Conservation (phyloP, 176 grass and related monocot species). For the Paspalum notatum region DNA sequence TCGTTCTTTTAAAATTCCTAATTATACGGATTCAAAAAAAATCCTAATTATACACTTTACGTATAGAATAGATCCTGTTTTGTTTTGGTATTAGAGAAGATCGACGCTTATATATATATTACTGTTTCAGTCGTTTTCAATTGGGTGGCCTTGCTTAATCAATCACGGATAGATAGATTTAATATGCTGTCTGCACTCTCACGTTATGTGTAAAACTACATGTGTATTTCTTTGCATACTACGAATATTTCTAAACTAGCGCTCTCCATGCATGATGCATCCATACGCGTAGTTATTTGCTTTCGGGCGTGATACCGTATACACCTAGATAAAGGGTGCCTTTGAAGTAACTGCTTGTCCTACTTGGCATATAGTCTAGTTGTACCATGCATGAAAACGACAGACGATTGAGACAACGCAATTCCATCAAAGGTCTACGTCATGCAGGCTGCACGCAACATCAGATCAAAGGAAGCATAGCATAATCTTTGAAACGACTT, state of each 20-base stretch:
- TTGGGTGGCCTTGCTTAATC: slow-evolving; percentile 28
- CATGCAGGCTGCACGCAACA: slow-evolving; percentile 55
- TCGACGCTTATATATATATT: no score
- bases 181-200: neutral
- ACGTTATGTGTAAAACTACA: neutral
- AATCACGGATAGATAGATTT: neutral
- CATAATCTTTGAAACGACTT: slow-evolving; percentile 25
- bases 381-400: slow-evolving; percentile 40
- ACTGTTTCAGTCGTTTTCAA: slow-evolving; percentile 35
- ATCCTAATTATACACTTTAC: neutral
- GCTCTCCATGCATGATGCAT: neutral
- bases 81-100: neutral
- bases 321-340: slow-evolving; percentile 38
- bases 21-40: no score
- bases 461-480: slow-evolving; percentile 28
- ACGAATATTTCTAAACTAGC: neutral
- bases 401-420: slow-evolving; percentile 25
- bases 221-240: neutral
- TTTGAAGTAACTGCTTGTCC: slow-evolving; percentile 57
- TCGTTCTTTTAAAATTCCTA: neutral
- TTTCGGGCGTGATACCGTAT: slow-evolving; percentile 31
- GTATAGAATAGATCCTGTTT: neutral
- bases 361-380: slow-evolving; percentile 50
- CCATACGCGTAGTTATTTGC: slow-evolving; percentile 19
- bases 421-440: slow-evolving; percentile 44